phyloP scores from a whole-genome alignment of 805 yeast species.

The Candida takata region DNA sequence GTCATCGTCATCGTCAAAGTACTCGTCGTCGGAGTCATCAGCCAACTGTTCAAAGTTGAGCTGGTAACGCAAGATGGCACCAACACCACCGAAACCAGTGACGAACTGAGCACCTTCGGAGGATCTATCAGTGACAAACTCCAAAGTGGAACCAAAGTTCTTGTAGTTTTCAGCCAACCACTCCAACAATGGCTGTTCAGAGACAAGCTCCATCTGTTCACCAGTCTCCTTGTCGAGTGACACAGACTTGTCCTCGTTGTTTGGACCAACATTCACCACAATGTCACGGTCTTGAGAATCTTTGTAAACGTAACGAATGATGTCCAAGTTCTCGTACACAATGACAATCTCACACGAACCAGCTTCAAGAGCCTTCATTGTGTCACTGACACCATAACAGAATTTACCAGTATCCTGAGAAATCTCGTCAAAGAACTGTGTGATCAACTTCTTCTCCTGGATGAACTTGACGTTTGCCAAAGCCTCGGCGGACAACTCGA shows the following conservation, averaged over 20 bases:
- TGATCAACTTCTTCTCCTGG: conserved; percentile 94
- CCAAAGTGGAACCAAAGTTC: conserved; percentile 90
- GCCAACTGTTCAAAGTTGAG: conserved; percentile 94
- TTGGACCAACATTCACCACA: conserved; percentile 66
- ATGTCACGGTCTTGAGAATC: conserved; percentile 76
- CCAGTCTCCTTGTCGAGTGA: conserved; percentile 81
- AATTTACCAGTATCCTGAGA: conserved; percentile 95
- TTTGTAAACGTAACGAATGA: conserved; percentile 74
- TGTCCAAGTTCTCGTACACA: conserved; percentile 88
- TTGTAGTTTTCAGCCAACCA: conserved; percentile 98
- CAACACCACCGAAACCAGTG: conserved; percentile 98
- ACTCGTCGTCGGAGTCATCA: conserved; percentile 88
- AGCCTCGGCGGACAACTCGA: conserved; percentile 95
- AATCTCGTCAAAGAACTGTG: conserved; percentile 91
- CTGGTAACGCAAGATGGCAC: conserved; percentile 92
- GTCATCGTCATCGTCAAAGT: conserved; percentile 53
- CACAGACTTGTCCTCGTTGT: conserved; percentile 65
- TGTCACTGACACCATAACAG: conserved; percentile 97
- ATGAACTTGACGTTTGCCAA: conserved; percentile 94
- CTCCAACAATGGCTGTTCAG: conserved; percentile 82
- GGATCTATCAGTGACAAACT: conserved; percentile 93
- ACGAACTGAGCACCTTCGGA: conserved; percentile 99
- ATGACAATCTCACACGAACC: conserved; percentile 94
- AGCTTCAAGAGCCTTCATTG: conserved; percentile 89
- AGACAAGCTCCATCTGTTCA: conserved; percentile 81